Conservation (phyloP, 331 rosid genomes). For the Prunus yedoensis region DNA sequence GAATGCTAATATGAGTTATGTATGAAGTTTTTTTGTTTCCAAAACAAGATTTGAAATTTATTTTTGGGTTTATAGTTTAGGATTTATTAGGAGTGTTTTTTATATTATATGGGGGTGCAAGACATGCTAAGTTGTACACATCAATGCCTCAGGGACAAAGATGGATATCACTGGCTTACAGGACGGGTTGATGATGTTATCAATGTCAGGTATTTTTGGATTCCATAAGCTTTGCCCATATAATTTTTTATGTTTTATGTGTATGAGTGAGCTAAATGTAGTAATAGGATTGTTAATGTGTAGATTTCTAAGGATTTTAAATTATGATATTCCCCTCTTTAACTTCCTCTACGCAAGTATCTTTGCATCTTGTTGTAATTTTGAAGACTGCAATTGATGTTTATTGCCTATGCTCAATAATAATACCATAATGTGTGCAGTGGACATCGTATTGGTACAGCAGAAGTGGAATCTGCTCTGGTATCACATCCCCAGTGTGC, state of each 20-base stretch:
- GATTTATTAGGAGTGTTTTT: not conserved
- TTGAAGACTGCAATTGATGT: not conserved
- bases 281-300: not conserved
- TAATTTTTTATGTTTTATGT: slow-evolving; percentile 7
- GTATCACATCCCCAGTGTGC: slow-evolving; percentile 88
- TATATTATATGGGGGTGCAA: not conserved
- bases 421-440: slow-evolving; percentile 41
- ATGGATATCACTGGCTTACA: slow-evolving; percentile 98
- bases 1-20: not conserved
- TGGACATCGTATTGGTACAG: slow-evolving; percentile 99
- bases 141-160: slow-evolving; percentile 76
- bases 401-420: not conserved
- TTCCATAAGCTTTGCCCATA: slow-evolving; percentile 18
- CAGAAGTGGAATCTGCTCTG: slow-evolving; percentile 96
- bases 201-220: slow-evolving; percentile 75
- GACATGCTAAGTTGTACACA: slow-evolving; percentile 27
- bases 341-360: not conserved
- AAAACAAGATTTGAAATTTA: not conserved
- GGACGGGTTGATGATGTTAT: slow-evolving; percentile 99
- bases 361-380: not conserved
- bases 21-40: not conserved
- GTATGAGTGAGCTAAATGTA: slow-evolving; percentile 6
- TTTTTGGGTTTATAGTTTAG: slow-evolving; percentile 15
- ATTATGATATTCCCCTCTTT: not conserved
- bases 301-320: not conserved